Evolutionary conservation across 257 asterid species (phyloP).

Genomic region (Fraxinus pennsylvanica): DNA sequence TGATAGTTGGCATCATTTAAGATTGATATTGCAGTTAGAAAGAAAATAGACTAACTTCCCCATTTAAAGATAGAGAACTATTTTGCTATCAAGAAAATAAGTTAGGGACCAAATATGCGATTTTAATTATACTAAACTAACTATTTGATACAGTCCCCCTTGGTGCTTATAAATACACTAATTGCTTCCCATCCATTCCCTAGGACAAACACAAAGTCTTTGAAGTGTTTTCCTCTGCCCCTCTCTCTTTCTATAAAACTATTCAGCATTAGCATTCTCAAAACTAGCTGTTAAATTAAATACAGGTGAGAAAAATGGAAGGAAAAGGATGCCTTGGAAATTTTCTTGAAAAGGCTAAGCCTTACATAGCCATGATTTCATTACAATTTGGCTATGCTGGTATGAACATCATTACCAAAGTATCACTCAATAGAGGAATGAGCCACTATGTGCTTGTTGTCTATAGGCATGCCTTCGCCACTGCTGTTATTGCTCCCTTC

Average conservation of each 20-base stretch:
- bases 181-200: conserved; percentile 30
- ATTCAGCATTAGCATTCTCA: not conserved
- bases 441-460: conserved; percentile 93
- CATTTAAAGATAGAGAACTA: not conserved
- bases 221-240: conserved; percentile 61
- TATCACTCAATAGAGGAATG: conserved; percentile 89
- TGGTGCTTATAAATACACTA: conserved; percentile 51
- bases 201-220: conserved; percentile 59
- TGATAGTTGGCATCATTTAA: too few species aligned
- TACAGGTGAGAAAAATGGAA: conserved; percentile 46
- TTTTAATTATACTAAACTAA: not conserved
- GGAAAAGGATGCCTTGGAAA: conserved; percentile 51
- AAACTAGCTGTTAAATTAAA: not conserved
- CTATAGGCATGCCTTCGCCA: conserved; percentile 87
- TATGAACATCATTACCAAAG: conserved; percentile 87
- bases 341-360: conserved; percentile 62
- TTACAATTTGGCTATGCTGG: conserved; percentile 96
- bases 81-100: not conserved
- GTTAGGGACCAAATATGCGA: not conserved
- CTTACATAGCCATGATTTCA: conserved; percentile 81
- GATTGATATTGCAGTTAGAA: not conserved
- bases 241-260: not conserved
- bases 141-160: not conserved
- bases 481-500: conserved; percentile 82
- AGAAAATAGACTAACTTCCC: not conserved